Conservation (phyloP, 2,329 filamentous ascomycete species). For the Calonectria crousiana region DNA sequence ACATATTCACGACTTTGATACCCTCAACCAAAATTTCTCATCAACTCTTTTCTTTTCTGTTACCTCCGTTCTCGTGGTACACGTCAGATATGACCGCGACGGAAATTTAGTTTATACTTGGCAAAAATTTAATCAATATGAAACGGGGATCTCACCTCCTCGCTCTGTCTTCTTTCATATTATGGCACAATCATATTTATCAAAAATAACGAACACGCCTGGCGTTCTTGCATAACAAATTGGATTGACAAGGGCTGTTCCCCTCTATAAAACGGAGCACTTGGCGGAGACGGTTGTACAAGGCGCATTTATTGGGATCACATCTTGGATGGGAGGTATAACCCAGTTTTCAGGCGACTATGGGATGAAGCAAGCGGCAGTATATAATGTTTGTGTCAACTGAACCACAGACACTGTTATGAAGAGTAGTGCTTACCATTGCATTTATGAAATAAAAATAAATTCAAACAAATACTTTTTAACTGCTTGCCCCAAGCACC, state of each 20-base stretch:
- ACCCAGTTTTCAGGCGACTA: neutral
- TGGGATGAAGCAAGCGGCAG: neutral
- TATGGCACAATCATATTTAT: neutral
- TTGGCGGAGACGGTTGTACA: neutral
- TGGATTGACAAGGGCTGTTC: neutral
- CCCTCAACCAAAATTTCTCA: constrained; percentile 31
- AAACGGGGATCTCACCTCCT: constrained; percentile 9
- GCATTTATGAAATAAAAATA: neutral
- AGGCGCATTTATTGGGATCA: neutral
- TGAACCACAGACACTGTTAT: neutral
- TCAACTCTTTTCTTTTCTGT: constrained; percentile 10
- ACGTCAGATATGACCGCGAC: constrained; percentile 13
- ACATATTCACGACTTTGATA: constrained; percentile 44
- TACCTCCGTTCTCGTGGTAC: neutral
- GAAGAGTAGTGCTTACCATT: neutral
- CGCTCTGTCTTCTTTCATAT: neutral
- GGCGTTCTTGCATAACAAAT: neutral
- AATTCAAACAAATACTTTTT: neutral
- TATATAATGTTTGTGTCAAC: neutral
- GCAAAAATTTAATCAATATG: constrained; percentile 36
- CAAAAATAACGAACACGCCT: neutral
- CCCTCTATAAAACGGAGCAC: neutral
- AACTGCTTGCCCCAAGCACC: neutral
- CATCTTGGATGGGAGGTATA: neutral
- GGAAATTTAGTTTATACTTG: constrained; percentile 19